These are phyloP conservation scores for Aplosporella prunicola DNA, from an alignment of 2,329 filamentous ascomycete genomes.

Conservation along the genomic window DNA sequence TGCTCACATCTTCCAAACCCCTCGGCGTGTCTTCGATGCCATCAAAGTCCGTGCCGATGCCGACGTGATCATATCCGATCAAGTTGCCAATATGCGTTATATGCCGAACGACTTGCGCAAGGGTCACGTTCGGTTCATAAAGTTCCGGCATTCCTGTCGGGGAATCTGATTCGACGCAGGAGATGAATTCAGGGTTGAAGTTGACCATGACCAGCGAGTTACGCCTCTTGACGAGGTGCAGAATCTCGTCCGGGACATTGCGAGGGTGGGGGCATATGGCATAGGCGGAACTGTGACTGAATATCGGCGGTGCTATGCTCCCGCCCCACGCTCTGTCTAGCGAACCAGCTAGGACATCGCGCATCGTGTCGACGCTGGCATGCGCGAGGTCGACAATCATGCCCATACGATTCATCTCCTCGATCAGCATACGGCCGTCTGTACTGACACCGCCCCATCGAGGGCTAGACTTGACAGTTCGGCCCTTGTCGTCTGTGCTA, in stretches of 20 bases:
- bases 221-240: conserved; percentile 63
- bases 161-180: conserved; percentile 53
- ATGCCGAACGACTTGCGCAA: conserved; percentile 70
- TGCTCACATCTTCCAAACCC: conserved; percentile 77
- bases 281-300: conserved; percentile 77
- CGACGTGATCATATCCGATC: conserved; percentile 82
- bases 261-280: conserved; percentile 77
- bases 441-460: conserved; percentile 64
- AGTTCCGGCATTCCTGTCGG: conserved; percentile 58
- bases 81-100: conserved; percentile 71
- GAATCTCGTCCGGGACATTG: conserved; percentile 78
- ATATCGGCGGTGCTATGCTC: conserved; percentile 74
- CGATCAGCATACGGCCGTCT: conserved; percentile 57
- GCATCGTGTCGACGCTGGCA: conserved; percentile 70
- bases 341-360: conserved; percentile 61
- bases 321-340: conserved; percentile 51
- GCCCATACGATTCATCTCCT: conserved; percentile 88
- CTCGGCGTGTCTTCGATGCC: conserved; percentile 57
- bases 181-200: conserved; percentile 74
- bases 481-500: conserved; percentile 38
- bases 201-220: conserved; percentile 85
- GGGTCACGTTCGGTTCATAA: conserved; percentile 58
- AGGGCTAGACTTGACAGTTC: conserved; percentile 38
- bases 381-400: conserved; percentile 91
- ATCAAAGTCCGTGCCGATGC: conserved; percentile 84